Percentiles rank a stretch among this genome's conserved stretches.
phyloP scores from a whole-genome alignment of 768 basidiomycete genomes.

The Termitomyces sp. region DNA sequence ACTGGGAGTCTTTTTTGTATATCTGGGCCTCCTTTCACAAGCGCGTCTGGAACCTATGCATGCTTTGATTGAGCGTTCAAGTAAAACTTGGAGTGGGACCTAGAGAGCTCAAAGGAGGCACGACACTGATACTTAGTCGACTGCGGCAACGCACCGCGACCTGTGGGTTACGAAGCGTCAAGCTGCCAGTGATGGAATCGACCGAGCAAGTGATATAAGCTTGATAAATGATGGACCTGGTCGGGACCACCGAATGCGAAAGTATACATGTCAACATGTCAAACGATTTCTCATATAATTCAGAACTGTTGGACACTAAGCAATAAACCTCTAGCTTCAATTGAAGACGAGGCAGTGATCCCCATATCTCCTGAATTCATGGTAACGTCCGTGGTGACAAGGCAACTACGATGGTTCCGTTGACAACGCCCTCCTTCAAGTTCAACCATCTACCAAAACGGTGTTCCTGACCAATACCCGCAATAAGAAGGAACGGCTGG shows the following conservation, averaged over 20 bases:
- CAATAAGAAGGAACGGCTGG: constrained; percentile 60
- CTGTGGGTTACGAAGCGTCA: neutral
- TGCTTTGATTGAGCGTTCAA: too few relatives aligned
- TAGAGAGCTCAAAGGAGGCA: too few relatives aligned
- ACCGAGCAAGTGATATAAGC: neutral
- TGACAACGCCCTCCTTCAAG: constrained; percentile 70
- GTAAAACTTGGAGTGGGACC: too few relatives aligned
- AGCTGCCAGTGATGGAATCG: neutral
- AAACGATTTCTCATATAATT: neutral
- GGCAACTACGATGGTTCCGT: constrained; percentile 67
- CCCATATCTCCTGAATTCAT: constrained; percentile 7
- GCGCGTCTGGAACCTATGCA: too few relatives aligned
- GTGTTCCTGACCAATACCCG: constrained; percentile 85
- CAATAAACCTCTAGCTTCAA: neutral
- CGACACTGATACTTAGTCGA: neutral
- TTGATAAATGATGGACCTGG: neutral
- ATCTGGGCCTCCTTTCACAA: neutral
- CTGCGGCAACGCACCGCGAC: neutral
- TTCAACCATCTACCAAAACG: constrained; percentile 87
- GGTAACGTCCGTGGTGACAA: constrained; percentile 43
- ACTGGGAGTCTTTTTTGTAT: neutral
- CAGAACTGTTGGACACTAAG: neutral
- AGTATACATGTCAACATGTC: neutral
- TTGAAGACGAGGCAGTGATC: neutral
- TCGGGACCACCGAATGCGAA: neutral